phyloP scores from a whole-genome alignment of 1,139 yeast genomes.

The Pichia sp. region DNA sequence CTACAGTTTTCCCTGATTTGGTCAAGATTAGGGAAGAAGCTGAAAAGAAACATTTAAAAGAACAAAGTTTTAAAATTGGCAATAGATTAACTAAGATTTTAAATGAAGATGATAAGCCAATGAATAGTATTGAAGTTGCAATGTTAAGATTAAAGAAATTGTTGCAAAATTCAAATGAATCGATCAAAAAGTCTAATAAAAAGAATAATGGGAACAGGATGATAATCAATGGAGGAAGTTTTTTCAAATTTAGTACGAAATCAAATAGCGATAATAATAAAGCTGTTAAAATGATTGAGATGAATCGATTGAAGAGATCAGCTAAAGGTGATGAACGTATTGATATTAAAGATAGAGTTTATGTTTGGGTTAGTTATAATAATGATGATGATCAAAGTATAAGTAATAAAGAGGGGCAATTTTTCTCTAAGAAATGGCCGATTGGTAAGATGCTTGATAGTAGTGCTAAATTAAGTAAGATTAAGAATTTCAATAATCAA shows the following conservation, averaged over 20 bases:
- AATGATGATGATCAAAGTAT: constrained; percentile 25
- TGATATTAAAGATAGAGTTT: constrained; percentile 48
- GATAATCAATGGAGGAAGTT: background rate
- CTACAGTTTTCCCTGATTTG: constrained; percentile 53
- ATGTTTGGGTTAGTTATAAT: constrained; percentile 51
- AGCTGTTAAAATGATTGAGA: constrained; percentile 26
- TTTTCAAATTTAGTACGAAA: background rate
- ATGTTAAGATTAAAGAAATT: constrained; percentile 14
- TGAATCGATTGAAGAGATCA: constrained; percentile 38
- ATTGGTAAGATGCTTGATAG: constrained; percentile 73
- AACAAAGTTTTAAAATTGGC: constrained; percentile 8
- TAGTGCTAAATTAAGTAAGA: constrained; percentile 46
- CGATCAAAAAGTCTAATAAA: constrained; percentile 14
- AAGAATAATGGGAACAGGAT: background rate
- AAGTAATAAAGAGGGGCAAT: constrained; percentile 24
- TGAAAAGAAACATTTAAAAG: constrained; percentile 11
- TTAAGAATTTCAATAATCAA: constrained; percentile 51
- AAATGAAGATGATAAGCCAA: constrained; percentile 11
- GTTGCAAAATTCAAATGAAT: constrained; percentile 5
- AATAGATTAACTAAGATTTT: constrained; percentile 11
- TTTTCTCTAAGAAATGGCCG: constrained; percentile 47
- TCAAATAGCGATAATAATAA: background rate
- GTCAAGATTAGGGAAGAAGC: constrained; percentile 36
- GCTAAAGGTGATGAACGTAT: constrained; percentile 69
- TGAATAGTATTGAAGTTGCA: constrained; percentile 16